Evolutionary conservation across 768 basidiomycete species (phyloP).

Genomic region (Trametes punicea): DNA sequence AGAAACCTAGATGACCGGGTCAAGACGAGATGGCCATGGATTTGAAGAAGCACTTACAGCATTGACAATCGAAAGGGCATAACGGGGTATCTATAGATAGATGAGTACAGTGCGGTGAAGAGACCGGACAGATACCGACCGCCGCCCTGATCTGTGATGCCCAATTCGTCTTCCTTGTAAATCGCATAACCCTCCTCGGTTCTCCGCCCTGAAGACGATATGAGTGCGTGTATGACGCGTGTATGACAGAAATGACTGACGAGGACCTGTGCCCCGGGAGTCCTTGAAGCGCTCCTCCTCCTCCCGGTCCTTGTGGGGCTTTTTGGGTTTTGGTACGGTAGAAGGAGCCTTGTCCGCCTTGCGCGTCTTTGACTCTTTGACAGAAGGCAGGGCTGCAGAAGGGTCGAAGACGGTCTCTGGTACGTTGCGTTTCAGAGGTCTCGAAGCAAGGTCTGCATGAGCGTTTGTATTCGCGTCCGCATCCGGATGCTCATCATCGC

Average conservation of each 20-base stretch:
- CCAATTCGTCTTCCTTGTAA: slow-evolving; percentile 82
- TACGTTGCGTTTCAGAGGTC: slow-evolving; percentile 29
- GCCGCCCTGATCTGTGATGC: slow-evolving; percentile 64
- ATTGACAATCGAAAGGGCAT: slow-evolving; percentile 88
- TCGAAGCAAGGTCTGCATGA: slow-evolving; percentile 1
- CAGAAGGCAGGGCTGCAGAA: slow-evolving; percentile 34
- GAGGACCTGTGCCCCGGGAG: slow-evolving; percentile 67
- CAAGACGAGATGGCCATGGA: not conserved
- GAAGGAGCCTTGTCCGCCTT: slow-evolving; percentile 31
- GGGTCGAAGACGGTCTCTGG: slow-evolving; percentile 69
- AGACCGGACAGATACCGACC: slow-evolving; percentile 44
- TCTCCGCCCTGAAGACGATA: slow-evolving; percentile 49
- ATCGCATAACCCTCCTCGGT: slow-evolving; percentile 80
- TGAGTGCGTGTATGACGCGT: slow-evolving; percentile 5
- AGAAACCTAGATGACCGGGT: slow-evolving; percentile 5
- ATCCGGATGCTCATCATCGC: slow-evolving; percentile 6
- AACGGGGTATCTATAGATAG: slow-evolving; percentile 62
- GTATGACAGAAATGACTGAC: slow-evolving; percentile 42
- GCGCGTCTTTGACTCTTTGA: slow-evolving; percentile 34
- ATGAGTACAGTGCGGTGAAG: slow-evolving; percentile 18
- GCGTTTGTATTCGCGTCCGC: slow-evolving; percentile 8
- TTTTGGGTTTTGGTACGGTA: slow-evolving; percentile 22
- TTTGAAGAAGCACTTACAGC: slow-evolving; percentile 52
- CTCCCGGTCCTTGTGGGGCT: slow-evolving; percentile 28
- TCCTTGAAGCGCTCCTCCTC: slow-evolving; percentile 60